These are phyloP conservation scores for Podospora comata DNA, from an alignment of 495 filamentous ascomycete genomes.

Conservation along the genomic window DNA sequence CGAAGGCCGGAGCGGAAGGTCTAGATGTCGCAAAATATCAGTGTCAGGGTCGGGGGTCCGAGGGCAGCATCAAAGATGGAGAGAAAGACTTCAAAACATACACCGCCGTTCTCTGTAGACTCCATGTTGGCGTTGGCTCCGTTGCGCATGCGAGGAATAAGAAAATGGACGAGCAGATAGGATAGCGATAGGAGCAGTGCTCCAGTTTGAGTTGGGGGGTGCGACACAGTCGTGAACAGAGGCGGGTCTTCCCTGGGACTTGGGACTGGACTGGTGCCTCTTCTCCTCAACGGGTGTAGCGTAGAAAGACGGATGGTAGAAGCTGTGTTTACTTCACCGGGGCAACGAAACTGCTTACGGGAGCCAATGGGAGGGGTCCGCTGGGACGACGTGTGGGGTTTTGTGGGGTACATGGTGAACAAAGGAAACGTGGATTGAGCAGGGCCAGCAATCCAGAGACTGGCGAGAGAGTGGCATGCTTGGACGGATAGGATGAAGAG, in stretches of 20 bases:
- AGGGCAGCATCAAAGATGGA: not conserved
- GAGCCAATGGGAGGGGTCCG: slow-evolving; percentile 15
- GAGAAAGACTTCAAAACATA: not conserved
- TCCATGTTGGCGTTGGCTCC: slow-evolving; percentile 41
- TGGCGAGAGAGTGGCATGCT: not conserved
- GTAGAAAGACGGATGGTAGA: slow-evolving; percentile 19
- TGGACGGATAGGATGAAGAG: not conserved
- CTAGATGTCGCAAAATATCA: slow-evolving; percentile 13
- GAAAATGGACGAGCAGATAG: slow-evolving; percentile 30
- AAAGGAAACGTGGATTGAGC: not conserved
- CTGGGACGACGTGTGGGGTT: not conserved
- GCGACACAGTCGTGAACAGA: slow-evolving; percentile 27
- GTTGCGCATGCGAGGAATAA: slow-evolving; percentile 30
- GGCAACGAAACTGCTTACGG: slow-evolving; percentile 24
- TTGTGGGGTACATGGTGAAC: not conserved
- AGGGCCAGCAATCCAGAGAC: not conserved
- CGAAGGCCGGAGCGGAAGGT: slow-evolving; percentile 22
- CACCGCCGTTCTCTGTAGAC: slow-evolving; percentile 37
- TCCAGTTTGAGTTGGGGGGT: slow-evolving; percentile 25
- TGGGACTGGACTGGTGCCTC: slow-evolving; percentile 22
- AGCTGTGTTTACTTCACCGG: slow-evolving; percentile 28
- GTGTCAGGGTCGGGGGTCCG: slow-evolving; percentile 19
- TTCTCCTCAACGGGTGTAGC: slow-evolving; percentile 32
- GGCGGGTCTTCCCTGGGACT: slow-evolving; percentile 21
- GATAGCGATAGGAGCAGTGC: slow-evolving; percentile 37